These are phyloP conservation scores for Coemansia sp. DNA, from an alignment of 371 early-diverging fungal genomes.

Conservation along the genomic window DNA sequence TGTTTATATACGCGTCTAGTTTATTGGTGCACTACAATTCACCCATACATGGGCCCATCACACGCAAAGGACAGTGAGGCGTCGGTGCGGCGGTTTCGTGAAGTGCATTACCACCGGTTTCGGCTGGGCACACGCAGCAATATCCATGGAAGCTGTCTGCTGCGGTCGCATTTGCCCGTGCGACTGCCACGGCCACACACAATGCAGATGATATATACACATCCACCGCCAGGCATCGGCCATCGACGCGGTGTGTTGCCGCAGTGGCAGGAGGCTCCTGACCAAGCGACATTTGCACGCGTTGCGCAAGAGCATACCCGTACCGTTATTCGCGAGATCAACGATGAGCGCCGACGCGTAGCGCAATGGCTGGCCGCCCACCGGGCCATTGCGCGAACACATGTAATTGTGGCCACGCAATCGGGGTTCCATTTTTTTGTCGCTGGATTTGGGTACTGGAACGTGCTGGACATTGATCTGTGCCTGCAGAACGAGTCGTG, in stretches of 20 bases:
- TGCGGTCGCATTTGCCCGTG: conserved; percentile 43
- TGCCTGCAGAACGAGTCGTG: conserved; percentile 36
- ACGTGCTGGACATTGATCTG: conserved; percentile 39
- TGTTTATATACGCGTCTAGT: background rate
- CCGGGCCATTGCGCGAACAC: conserved; percentile 29
- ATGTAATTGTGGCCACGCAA: conserved; percentile 48
- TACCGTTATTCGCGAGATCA: conserved; percentile 12
- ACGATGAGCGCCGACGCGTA: conserved; percentile 25
- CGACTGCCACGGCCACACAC: conserved; percentile 46
- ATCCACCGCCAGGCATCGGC: conserved; percentile 45
- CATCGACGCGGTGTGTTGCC: conserved; percentile 21
- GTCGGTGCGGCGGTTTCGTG: conserved; percentile 43
- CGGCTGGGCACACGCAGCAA: conserved; percentile 46
- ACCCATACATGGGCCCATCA: background rate
- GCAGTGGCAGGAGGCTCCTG: conserved; percentile 13
- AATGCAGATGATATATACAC: conserved; percentile 37
- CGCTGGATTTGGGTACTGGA: conserved; percentile 50
- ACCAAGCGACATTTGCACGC: conserved; percentile 6
- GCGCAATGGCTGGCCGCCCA: conserved; percentile 23
- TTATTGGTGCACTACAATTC: background rate
- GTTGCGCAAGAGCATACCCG: conserved; percentile 13
- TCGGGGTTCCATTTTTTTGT: conserved; percentile 35
- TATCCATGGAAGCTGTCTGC: conserved; percentile 38
- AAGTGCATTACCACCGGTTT: conserved; percentile 45
- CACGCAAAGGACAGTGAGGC: conserved; percentile 2